Base-by-base conservation (phyloP, 495 filamentous ascomycete genomes). In the Neurospora discreta region DNA sequence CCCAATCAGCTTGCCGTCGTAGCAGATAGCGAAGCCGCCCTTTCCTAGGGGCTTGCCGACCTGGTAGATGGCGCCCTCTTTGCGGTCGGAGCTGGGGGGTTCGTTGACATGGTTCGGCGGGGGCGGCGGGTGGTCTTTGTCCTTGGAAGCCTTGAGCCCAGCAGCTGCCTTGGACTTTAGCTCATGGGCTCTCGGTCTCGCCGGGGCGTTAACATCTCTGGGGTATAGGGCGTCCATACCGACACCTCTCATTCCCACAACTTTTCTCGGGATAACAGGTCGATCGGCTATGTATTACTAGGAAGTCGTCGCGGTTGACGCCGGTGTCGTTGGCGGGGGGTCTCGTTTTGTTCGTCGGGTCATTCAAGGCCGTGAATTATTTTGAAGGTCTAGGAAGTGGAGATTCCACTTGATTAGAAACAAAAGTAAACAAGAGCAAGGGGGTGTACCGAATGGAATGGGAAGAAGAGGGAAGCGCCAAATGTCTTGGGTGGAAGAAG, bases 1-100 rank as follows among this genome's bases (percentile, higher is more conserved):
- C 8, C 88, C 87, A 30, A 86, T 80, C 52, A 93, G 79, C 71
- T 90, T 88, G 3, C 93, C 95, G 69, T 89, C 87, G 72, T 89
- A 95, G 80, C 95, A 98, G 38, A 97, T 91, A 23, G 95, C 95
- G 78, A 99, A 99, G 0, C 95, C 95, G 60, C 95, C 95, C 82
- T 95, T 97, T 0, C 95, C 95, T 58, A 99, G 83, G 70, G 92
- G 88, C 46, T 84, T 86, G n/a, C 95, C 95, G 8, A 93, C 91
- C 44, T 89, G 86, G 83, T 97, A 99, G 69, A 88, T 85, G 72
- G 92, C 90, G 69, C 91, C 90, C 81, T 91, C 85, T 75, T 87
- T 86, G 44, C 88, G 87, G 70, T 89, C 80, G 70, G 80, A 76
- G 77, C 85, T 82, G 43, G 86, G 79, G 68, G 93, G 93, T 78